These are phyloP conservation scores for Kalmanozyma brasiliensis DNA, from an alignment of 1,284 basidiomycete species.

Conservation along the genomic window DNA sequence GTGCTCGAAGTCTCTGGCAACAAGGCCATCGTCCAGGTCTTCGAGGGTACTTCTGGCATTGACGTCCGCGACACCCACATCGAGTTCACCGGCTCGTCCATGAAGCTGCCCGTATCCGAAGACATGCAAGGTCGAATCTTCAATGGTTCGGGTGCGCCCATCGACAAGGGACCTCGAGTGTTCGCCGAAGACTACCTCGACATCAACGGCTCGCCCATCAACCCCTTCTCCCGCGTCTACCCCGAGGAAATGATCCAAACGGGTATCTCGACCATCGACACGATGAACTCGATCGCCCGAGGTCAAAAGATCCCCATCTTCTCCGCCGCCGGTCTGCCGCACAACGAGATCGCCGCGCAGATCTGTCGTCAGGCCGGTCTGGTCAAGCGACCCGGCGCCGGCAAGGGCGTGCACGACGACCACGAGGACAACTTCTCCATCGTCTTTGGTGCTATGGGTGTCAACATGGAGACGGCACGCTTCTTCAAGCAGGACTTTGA, in stretches of 20 bases:
- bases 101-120: slow-evolving; percentile 99
- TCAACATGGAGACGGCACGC: slow-evolving; percentile 99
- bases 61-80: slow-evolving; percentile 98
- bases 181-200: slow-evolving; percentile 99
- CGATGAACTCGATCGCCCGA: slow-evolving; percentile 92
- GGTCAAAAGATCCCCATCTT: slow-evolving; percentile 99
- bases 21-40: slow-evolving; percentile 98
- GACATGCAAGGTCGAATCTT: slow-evolving; percentile 99
- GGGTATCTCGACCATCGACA: slow-evolving; percentile 85
- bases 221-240: slow-evolving; percentile 98
- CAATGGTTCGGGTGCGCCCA: slow-evolving; percentile 97
- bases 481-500: slow-evolving; percentile 99
- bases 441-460: slow-evolving; percentile 99
- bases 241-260: slow-evolving; percentile 99
- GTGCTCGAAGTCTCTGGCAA: slow-evolving; percentile 98
- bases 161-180: slow-evolving; percentile 98
- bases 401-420: slow-evolving; percentile 91
- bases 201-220: slow-evolving; percentile 99
- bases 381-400: slow-evolving; percentile 75
- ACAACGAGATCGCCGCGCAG: slow-evolving; percentile 99
- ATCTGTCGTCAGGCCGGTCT: slow-evolving; percentile 99
- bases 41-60: slow-evolving; percentile 97
- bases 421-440: slow-evolving; percentile 99
- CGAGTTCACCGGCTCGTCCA: slow-evolving; percentile 96
- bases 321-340: slow-evolving; percentile 97